phyloP scores from a whole-genome alignment of 2,329 filamentous ascomycete species.

The Fusarium decemcellulare region DNA sequence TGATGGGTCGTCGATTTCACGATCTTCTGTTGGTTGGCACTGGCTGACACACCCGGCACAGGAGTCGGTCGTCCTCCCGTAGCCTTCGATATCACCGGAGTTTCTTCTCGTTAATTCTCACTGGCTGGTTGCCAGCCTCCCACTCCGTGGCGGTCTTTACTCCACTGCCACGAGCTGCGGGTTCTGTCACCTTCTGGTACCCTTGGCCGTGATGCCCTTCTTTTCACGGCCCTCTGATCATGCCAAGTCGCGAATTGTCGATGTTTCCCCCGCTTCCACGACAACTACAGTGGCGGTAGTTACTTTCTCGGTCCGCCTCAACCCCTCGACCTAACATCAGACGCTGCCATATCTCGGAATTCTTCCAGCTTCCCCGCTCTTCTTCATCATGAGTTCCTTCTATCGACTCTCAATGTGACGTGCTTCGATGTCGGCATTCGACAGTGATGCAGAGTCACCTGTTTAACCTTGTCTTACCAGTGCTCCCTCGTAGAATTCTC shows the following conservation, averaged over 20 bases:
- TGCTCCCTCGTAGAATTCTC: conserved; percentile 14
- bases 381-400: conserved; percentile 7
- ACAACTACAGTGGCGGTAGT: background rate
- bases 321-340: background rate
- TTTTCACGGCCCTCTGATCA: conserved; percentile 24
- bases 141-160: conserved; percentile 1
- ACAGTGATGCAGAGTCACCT: conserved; percentile 12
- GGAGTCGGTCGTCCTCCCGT: conserved; percentile 11
- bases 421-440: conserved; percentile 26
- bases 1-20: conserved; percentile 27
- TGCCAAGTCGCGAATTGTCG: conserved; percentile 14
- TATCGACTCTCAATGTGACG: conserved; percentile 14
- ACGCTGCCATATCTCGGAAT: conserved; percentile 7
- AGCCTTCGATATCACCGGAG: conserved; percentile 18
- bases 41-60: conserved; percentile 2
- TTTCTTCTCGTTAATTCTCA: conserved; percentile 9
- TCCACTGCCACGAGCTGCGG: conserved; percentile 4
- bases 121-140: conserved; percentile 6
- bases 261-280: background rate
- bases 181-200: conserved; percentile 9
- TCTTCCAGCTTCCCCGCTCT: background rate
- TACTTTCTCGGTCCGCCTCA: background rate
- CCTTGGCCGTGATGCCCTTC: conserved; percentile 16
- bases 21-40: conserved; percentile 24
- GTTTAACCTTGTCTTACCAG: conserved; percentile 31